A percentile compares a stretch with the other conserved stretches of the same genome.
Conservation (phyloP, 2,329 filamentous ascomycete species). For the Penicillium polonicum region DNA sequence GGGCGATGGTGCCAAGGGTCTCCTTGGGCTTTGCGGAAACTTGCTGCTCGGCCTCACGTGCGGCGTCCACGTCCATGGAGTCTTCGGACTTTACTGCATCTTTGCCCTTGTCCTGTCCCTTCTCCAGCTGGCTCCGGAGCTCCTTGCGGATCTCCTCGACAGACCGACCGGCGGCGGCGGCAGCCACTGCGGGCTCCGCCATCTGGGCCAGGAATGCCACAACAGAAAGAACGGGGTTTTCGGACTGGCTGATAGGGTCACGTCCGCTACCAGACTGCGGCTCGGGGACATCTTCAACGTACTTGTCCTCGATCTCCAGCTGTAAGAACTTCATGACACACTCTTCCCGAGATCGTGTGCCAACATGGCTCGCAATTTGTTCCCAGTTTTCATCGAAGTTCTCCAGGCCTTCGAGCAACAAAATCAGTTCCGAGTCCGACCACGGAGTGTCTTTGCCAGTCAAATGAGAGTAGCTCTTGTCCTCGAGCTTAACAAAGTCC, state of each 20-base stretch:
- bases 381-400: conserved; percentile 95
- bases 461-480: conserved; percentile 75
- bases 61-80: conserved; percentile 57
- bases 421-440: conserved; percentile 86
- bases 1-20: conserved; percentile 68
- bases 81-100: conserved; percentile 55
- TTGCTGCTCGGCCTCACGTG: conserved; percentile 32
- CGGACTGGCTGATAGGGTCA: conserved; percentile 84
- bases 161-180: conserved; percentile 83
- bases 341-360: conserved; percentile 87
- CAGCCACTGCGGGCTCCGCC: conserved; percentile 84
- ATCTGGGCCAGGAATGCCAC: conserved; percentile 91
- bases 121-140: conserved; percentile 75
- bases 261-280: conserved; percentile 73
- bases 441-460: conserved; percentile 83
- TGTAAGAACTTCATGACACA: conserved; percentile 96
- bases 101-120: conserved; percentile 51
- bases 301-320: conserved; percentile 96
- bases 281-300: conserved; percentile 73
- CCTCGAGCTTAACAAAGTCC: conserved; percentile 87
- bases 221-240: conserved; percentile 96
- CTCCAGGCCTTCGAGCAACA: conserved; percentile 86
- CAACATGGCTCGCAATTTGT: conserved; percentile 86
- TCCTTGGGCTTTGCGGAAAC: conserved; percentile 45
- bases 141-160: conserved; percentile 81